phyloP scores from a whole-genome alignment of 306 rosid species.

The Medicago truncatula region DNA sequence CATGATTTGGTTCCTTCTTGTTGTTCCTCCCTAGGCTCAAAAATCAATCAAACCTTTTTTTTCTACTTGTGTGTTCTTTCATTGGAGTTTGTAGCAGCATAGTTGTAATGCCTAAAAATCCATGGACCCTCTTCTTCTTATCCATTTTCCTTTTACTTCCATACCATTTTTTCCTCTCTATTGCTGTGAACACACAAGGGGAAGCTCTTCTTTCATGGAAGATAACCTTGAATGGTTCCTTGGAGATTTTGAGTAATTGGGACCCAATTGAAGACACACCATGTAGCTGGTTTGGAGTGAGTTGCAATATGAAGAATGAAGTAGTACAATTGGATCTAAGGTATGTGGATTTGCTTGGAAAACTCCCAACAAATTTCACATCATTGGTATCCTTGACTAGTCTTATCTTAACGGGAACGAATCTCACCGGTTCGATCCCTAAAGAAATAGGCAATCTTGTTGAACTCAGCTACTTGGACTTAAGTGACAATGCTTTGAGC shows the following conservation, averaged over 20 bases:
- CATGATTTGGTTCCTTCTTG: conserved; percentile 82
- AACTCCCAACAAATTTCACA: conserved; percentile 63
- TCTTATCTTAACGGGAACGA: conserved; percentile 71
- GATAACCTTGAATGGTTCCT: conserved; percentile 71
- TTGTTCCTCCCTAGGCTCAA: conserved; percentile 87
- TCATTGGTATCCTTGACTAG: conserved; percentile 62
- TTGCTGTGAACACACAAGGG: conserved; percentile 79
- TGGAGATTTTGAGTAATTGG: conserved; percentile 61
- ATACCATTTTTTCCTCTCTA: conserved; percentile 37
- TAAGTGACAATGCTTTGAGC: conserved; percentile 72
- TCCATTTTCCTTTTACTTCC: conserved; percentile 53
- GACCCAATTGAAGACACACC: conserved; percentile 65
- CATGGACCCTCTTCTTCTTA: conserved; percentile 64
- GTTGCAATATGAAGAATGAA: conserved; percentile 61
- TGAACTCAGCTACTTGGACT: conserved; percentile 58
- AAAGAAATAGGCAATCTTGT: conserved; percentile 56
- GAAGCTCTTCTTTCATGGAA: conserved; percentile 84
- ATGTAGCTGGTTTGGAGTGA: conserved; percentile 84
- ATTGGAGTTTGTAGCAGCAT: conserved; percentile 64
- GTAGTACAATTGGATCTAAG: conserved; percentile 66
- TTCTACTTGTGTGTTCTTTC: conserved; percentile 30
- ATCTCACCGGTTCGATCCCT: conserved; percentile 88
- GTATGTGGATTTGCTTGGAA: conserved; percentile 73
- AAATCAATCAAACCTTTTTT: conserved; percentile 46
- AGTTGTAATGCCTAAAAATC: conserved; percentile 88